Base-by-base conservation (phyloP, 2,329 filamentous ascomycete species). In the Ophiostoma australiae region DNA sequence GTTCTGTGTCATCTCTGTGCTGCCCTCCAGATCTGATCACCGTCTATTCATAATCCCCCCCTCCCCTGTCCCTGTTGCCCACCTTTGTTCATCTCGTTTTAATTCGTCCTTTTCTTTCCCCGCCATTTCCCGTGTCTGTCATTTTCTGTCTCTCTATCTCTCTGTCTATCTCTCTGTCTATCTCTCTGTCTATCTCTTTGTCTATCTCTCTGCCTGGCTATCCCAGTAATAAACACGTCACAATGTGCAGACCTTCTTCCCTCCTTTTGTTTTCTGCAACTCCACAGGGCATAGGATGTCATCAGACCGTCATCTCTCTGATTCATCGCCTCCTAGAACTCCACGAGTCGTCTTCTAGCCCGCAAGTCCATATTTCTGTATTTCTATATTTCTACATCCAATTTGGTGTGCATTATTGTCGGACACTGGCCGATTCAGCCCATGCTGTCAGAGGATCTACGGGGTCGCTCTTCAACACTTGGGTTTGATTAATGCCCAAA, bases 51-150 rank as follows among this genome's bases (percentile, higher is more conserved):
- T 27, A 44, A 44, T 44, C 41, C 23, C 52, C 52, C 23, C 48
- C 48, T 55, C 48, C 48, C 52, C 23, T 27, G 52, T 58, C 52
- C 52, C 52, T 58, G 52, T 58, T 8, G 23, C n/a, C 52, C 23
- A 27, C 23, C n/a, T 27, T 15, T 58, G 52, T 58, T 58, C 52
- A 58, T 58, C 52, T 58, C 52, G 23, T 58, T 58, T 58, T n/a
- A 23, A 13, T 27, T 27, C 20, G 11, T 58, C 13, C 7, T 10
- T 13, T 58, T 58, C 52, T 27, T 27, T 58, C 52, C 52, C 52
- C 52, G 52, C 52, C 52, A 58, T 58, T 58, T 58, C 52, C 52
- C 52, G 52, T 58, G 52, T 58, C 52, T 58, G 52, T 58, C 52
- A 58, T 58, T 27, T 58, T 58, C 52, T 27, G 1, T 4, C 52